These are phyloP conservation scores for Cytospora paraplurivora DNA, from an alignment of 2,329 filamentous ascomycete species.

Conservation along the genomic window DNA sequence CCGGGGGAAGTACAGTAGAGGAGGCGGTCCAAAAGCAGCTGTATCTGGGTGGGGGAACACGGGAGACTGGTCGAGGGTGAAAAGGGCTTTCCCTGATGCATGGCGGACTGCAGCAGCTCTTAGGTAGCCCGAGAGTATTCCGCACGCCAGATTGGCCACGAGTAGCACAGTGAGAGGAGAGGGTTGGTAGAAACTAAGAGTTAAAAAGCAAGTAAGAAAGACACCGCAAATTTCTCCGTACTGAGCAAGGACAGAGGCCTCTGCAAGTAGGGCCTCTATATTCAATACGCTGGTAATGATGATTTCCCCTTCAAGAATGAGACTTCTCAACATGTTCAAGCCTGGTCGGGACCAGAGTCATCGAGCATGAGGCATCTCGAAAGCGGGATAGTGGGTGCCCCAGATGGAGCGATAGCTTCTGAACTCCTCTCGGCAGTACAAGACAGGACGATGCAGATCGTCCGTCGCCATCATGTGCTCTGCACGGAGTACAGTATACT, in stretches of 20 bases:
- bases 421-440: background rate
- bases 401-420: background rate
- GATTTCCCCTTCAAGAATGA: background rate
- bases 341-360: background rate
- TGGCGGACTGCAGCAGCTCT: constrained; percentile 21
- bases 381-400: background rate
- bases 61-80: constrained; percentile 21
- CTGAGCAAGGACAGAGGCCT: background rate
- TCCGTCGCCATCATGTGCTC: background rate
- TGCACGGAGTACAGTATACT: constrained; percentile 1
- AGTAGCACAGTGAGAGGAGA: constrained; percentile 24
- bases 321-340: background rate
- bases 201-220: constrained; percentile 21
- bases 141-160: constrained; percentile 13
- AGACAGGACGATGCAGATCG: background rate
- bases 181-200: constrained; percentile 4
- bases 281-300: background rate
- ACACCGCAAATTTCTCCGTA: constrained; percentile 10
- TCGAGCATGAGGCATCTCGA: background rate
- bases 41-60: constrained; percentile 21
- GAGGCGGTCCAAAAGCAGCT: constrained; percentile 20
- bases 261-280: background rate
- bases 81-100: constrained; percentile 25
- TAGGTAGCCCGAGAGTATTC: constrained; percentile 26
- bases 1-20: constrained; percentile 10